Conservation (phyloP, 495 filamentous ascomycete species). For the Penicillium riverlandense region DNA sequence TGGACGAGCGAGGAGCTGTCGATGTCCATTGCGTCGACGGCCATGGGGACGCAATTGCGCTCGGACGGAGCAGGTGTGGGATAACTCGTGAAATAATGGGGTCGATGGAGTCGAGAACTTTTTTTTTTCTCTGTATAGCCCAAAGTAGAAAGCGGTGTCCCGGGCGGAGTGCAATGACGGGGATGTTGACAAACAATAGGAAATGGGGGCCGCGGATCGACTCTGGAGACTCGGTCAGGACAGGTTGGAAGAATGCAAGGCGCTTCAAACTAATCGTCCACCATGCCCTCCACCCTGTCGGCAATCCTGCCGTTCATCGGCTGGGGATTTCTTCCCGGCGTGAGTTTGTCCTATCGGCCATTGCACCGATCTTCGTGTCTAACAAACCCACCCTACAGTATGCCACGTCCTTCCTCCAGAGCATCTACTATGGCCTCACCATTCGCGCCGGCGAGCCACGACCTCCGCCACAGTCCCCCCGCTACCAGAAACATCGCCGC, state of each 20-base stretch:
- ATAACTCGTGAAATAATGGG: neutral
- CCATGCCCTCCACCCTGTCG: slow-evolving; percentile 24
- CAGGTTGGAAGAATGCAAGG: no score
- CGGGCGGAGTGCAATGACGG: no score
- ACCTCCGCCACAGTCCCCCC: slow-evolving; percentile 64
- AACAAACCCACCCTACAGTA: slow-evolving; percentile 40
- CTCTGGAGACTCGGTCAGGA: no score
- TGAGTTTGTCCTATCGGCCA: slow-evolving; percentile 25
- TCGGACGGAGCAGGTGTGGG: slow-evolving; percentile 12
- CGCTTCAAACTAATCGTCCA: no score
- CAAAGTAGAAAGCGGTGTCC: slow-evolving; percentile 24
- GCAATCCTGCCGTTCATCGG: slow-evolving; percentile 66
- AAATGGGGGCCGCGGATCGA: no score
- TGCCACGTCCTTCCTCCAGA: slow-evolving; percentile 70
- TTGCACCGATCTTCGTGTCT: no score
- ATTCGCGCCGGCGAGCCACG: slow-evolving; percentile 86
- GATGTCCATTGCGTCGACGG: slow-evolving; percentile 38
- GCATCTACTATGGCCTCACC: slow-evolving; percentile 77
- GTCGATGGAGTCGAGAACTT: slow-evolving; percentile 5
- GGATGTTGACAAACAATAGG: no score
- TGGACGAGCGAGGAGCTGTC: slow-evolving; percentile 17
- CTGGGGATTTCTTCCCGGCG: slow-evolving; percentile 75
- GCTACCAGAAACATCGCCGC: slow-evolving; percentile 64
- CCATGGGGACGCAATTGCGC: slow-evolving; percentile 26
- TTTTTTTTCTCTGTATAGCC: slow-evolving; percentile 27